Base-by-base conservation (phyloP, 2,329 filamentous ascomycete genomes). In the Trichoderma harzianum region DNA sequence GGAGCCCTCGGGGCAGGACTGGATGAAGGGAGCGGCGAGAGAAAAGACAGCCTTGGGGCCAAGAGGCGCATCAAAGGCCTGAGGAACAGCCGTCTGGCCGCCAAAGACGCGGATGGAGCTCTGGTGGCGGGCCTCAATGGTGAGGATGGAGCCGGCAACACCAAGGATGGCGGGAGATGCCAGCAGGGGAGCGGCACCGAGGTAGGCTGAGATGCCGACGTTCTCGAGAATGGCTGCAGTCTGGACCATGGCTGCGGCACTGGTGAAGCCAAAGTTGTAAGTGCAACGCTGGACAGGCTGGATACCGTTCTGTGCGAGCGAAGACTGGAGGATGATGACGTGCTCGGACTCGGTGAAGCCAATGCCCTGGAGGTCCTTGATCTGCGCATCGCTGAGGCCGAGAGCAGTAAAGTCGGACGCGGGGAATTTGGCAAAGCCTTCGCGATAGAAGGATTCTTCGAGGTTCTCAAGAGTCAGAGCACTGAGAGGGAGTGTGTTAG, bases 391-490 rank as follows among this genome's bases (percentile, higher is more conserved):
- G 61, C 74, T 78, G 74, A 81, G 78, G 24, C 80, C 81, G 47
- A 81, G 78, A n/a, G 89, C 88, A 28, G 83, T 78, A 81, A 94
- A 94, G 77, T 93, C 88, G 34, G 85, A 80, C 53, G 87, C 85
- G 30, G 88, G 85, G 82, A 93, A 92, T 80, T 89, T 86, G 74
- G 85, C 85, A 78, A 94, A 92, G 47, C 91, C 91, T 78, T 92
- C 86, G 76, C 88, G 85, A 85, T 94, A 94, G 82, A 93, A 94
- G 70, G 86, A 84, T 28, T 89, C 86, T 83, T 94, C 92, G 77
- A 94, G 90, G 82, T 92, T 90, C 82, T 94, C 92, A 60, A 93
- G 85, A 7, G 91, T 93, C 70, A 93, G 84, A 74, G 91, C 91
- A 78, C 79, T 80, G 60, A 8, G 1, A n/a, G 24, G 14, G 26